Conservation (phyloP, 305 asterid genomes). For the Salvia sclarea region DNA sequence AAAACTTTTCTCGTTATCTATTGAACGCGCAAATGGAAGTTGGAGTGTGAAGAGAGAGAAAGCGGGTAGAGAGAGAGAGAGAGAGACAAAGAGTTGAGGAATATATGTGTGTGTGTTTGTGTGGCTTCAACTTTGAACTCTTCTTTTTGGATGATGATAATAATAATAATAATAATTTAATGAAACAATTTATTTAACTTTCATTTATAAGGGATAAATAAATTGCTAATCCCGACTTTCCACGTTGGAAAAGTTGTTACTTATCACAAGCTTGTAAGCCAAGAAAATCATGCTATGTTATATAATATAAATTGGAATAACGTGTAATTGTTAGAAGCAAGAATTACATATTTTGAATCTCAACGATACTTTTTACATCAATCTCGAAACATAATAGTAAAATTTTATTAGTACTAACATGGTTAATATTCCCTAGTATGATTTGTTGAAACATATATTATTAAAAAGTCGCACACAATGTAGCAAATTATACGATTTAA, state of each 20-base stretch:
- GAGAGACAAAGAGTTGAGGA: background rate
- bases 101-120: background rate
- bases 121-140: background rate
- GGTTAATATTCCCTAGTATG: background rate
- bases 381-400: too few relatives aligned
- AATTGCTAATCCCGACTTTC: background rate
- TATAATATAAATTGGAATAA: too few relatives aligned
- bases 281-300: too few relatives aligned
- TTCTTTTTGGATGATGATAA: background rate
- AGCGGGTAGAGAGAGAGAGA: background rate
- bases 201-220: background rate
- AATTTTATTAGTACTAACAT: too few relatives aligned
- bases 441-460: background rate
- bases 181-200: too few relatives aligned
- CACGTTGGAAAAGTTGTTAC: background rate
- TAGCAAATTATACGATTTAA: background rate
- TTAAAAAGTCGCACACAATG: background rate
- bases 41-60: background rate
- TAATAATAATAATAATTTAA: too few relatives aligned
- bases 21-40: background rate
- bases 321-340: too few relatives aligned
- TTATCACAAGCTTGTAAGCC: too few relatives aligned
- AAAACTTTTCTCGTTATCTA: conserved; percentile 24
- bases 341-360: too few relatives aligned
- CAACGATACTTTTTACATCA: too few relatives aligned